Conservation (phyloP, 1,139 yeast species). For the Pichia inconspicua region DNA sequence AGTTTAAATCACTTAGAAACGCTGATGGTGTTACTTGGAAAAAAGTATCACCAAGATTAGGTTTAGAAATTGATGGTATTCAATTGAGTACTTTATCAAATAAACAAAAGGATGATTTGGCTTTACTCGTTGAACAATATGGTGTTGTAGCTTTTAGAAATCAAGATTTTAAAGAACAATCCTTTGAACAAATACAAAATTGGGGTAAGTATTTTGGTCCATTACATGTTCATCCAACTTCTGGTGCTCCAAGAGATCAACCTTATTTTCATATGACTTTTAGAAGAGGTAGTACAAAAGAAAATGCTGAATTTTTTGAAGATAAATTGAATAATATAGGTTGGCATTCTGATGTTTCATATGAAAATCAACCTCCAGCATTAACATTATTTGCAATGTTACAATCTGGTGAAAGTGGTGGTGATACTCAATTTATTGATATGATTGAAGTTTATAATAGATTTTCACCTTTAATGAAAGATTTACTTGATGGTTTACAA, state of each 20-base stretch:
- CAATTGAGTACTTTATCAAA: constrained; percentile 46
- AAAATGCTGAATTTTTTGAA: constrained; percentile 31
- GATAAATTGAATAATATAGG: constrained; percentile 30
- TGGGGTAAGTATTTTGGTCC: constrained; percentile 61
- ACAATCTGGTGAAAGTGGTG: constrained; percentile 56
- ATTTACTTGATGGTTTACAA: constrained; percentile 46
- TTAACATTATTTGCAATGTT: constrained; percentile 54
- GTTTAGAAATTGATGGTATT: constrained; percentile 50
- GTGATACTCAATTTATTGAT: constrained; percentile 62
- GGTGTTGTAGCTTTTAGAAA: constrained; percentile 61
- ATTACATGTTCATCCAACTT: constrained; percentile 63
- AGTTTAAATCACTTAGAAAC: constrained; percentile 44
- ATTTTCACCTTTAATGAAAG: constrained; percentile 52
- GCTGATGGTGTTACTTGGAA: constrained; percentile 24
- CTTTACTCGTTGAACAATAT: constrained; percentile 28
- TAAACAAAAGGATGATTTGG: constrained; percentile 53
- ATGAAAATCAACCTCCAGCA: constrained; percentile 63
- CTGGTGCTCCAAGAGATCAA: constrained; percentile 52
- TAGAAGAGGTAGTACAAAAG: constrained; percentile 38
- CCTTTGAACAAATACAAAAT: constrained; percentile 45
- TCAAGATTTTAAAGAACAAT: constrained; percentile 52
- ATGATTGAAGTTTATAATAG: constrained; percentile 58
- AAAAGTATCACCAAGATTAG: constrained; percentile 44
- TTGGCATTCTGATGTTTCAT: constrained; percentile 66
- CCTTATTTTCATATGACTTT: constrained; percentile 57